These are phyloP conservation scores for Neospora caninum DNA, from an alignment of 169 alveolate species.

Conservation along the genomic window DNA sequence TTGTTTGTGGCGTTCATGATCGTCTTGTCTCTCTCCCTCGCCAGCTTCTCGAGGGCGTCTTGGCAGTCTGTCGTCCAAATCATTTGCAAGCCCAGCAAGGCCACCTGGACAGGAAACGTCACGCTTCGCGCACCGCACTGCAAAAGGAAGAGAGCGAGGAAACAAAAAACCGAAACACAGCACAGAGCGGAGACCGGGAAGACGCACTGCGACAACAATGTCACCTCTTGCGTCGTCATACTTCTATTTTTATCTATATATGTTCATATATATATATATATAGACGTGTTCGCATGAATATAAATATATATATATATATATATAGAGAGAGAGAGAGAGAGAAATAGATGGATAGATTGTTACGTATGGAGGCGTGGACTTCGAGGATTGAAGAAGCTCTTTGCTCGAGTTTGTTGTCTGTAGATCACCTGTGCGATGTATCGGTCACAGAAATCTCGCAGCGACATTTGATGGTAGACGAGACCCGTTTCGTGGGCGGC, in stretches of 20 bases:
- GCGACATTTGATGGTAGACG: conserved; percentile 83
- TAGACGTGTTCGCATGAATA: background rate
- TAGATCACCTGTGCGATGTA: conserved; percentile 90
- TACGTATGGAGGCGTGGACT: too few relatives aligned
- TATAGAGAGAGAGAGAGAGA: background rate
- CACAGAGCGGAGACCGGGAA: too few relatives aligned
- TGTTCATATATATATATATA: background rate
- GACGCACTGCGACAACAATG: too few relatives aligned
- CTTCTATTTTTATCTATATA: too few relatives aligned
- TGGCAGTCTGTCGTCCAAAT: conserved; percentile 94
- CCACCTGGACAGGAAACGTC: conserved; percentile 40
- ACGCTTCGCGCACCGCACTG: too few relatives aligned
- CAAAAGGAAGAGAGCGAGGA: too few relatives aligned
- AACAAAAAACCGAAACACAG: too few relatives aligned
- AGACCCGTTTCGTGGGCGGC: conserved; percentile 82
- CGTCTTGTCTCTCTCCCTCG: conserved; percentile 83
- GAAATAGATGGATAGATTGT: too few relatives aligned
- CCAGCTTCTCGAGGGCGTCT: conserved; percentile 91
- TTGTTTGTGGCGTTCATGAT: conserved; percentile 76
- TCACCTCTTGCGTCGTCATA: too few relatives aligned
- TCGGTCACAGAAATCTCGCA: conserved; percentile 89
- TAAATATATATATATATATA: background rate
- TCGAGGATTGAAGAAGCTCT: too few relatives aligned
- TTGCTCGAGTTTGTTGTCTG: too few relatives aligned
- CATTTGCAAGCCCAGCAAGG: conserved; percentile 90